Conservation (phyloP, 2,329 filamentous ascomycete species). For the Microcyclospora tardicrescens region DNA sequence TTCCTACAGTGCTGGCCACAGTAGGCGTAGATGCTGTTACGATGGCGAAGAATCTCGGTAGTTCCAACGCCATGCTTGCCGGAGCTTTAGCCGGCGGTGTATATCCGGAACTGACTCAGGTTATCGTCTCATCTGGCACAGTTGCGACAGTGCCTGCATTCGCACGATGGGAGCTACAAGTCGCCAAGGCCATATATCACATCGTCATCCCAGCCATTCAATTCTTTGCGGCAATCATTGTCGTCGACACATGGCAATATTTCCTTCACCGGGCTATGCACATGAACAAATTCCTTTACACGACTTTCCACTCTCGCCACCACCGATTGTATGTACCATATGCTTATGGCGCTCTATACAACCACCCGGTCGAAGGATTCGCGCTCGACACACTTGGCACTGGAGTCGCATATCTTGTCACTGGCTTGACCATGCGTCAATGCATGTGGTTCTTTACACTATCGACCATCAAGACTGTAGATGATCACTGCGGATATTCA, state of each 20-base stretch:
- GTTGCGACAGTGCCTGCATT: slow-evolving; percentile 52
- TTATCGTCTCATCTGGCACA: slow-evolving; percentile 40
- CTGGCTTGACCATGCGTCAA: slow-evolving; percentile 72
- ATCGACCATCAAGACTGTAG: slow-evolving; percentile 90
- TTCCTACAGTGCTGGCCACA: slow-evolving; percentile 57
- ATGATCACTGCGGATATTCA: slow-evolving; percentile 94
- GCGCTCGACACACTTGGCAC: slow-evolving; percentile 83
- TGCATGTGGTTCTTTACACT: slow-evolving; percentile 80
- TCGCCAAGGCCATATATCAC: slow-evolving; percentile 71
- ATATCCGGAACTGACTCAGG: slow-evolving; percentile 56
- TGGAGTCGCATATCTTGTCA: slow-evolving; percentile 66
- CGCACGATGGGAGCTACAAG: slow-evolving; percentile 64
- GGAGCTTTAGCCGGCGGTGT: slow-evolving; percentile 65
- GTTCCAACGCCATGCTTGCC: slow-evolving; percentile 59
- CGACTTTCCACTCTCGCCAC: slow-evolving; percentile 84
- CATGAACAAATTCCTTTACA: slow-evolving; percentile 92
- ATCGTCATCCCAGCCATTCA: slow-evolving; percentile 62
- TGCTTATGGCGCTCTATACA: slow-evolving; percentile 92
- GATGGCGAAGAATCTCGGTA: slow-evolving; percentile 62
- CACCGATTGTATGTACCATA: slow-evolving; percentile 97
- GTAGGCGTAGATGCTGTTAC: slow-evolving; percentile 64
- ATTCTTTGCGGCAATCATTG: slow-evolving; percentile 57
- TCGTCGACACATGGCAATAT: slow-evolving; percentile 97
- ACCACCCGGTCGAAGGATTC: slow-evolving; percentile 89
- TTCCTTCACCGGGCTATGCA: slow-evolving; percentile 96